Conservation (phyloP, 345 rosid genomes). For the Rhodamnia argentea region DNA sequence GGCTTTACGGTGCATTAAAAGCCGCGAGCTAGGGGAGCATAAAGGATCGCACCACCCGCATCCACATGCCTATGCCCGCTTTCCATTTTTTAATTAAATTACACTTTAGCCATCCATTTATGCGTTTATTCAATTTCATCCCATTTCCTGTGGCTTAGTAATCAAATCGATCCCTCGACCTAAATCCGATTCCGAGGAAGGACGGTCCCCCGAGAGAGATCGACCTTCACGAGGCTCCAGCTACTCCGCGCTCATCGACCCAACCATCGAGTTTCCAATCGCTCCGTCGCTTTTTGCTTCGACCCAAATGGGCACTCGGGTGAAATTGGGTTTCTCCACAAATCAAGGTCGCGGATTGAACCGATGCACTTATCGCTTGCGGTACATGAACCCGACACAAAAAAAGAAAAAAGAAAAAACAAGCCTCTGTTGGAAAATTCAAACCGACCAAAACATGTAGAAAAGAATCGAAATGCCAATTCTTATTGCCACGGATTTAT, state of each 20-base stretch:
- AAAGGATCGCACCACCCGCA: not conserved
- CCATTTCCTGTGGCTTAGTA: not conserved
- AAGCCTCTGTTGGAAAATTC: not conserved
- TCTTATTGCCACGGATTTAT: not conserved
- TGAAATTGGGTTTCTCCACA: not conserved
- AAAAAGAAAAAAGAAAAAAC: too few species aligned
- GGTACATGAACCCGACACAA: not conserved
- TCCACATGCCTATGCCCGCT: not conserved
- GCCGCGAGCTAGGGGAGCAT: not conserved
- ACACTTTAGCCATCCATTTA: not conserved
- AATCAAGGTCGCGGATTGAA: not conserved
- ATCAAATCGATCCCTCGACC: not conserved
- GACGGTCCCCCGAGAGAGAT: not conserved
- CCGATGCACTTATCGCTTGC: too few species aligned
- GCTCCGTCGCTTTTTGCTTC: not conserved
- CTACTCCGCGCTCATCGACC: too few species aligned
- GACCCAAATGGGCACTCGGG: not conserved
- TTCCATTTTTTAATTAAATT: not conserved
- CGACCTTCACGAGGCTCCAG: too few species aligned
- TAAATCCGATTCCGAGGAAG: not conserved
- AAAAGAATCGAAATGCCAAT: not conserved
- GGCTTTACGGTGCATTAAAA: not conserved
- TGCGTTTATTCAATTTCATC: not conserved
- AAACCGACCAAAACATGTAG: not conserved
- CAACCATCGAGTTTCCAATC: not conserved